phyloP scores from a whole-genome alignment of 2,329 filamentous ascomycete species.

The Oidium heveae region DNA sequence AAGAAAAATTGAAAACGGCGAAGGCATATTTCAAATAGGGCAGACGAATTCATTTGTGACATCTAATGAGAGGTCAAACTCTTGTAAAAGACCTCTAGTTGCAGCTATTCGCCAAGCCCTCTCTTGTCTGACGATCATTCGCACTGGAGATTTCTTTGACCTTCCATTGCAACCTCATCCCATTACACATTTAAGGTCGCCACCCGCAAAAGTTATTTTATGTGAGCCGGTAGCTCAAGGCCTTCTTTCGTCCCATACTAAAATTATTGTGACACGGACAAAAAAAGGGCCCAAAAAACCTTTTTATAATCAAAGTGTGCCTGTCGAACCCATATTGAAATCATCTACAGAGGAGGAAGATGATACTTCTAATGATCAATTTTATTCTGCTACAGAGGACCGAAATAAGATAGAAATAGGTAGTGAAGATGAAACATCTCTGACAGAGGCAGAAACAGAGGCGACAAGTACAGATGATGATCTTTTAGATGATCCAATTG shows the following conservation, averaged over 20 bases:
- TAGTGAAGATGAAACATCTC: neutral
- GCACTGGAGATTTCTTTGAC: slow-evolving; percentile 54
- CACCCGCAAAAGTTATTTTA: slow-evolving; percentile 69
- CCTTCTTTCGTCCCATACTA: slow-evolving; percentile 48
- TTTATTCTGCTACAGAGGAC: slow-evolving; percentile 80
- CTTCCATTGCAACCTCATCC: slow-evolving; percentile 64
- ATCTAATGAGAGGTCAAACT: slow-evolving; percentile 12
- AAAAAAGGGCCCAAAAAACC: slow-evolving; percentile 28
- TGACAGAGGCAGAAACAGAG: slow-evolving; percentile 27
- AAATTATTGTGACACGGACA: slow-evolving; percentile 53
- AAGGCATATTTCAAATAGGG: slow-evolving; percentile 49
- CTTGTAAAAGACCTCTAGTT: slow-evolving; percentile 17
- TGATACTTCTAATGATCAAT: slow-evolving; percentile 71
- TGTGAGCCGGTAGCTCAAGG: slow-evolving; percentile 91
- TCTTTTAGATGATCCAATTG: slow-evolving; percentile 75
- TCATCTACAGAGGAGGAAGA: slow-evolving; percentile 40
- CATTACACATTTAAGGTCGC: slow-evolving; percentile 61
- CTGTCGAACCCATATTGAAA: slow-evolving; percentile 27
- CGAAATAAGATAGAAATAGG: slow-evolving; percentile 31
- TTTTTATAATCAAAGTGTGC: slow-evolving; percentile 21
- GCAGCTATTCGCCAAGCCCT: slow-evolving; percentile 51
- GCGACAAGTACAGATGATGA: slow-evolving; percentile 34
- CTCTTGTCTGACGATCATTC: slow-evolving; percentile 47
- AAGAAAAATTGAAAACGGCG: slow-evolving; percentile 55
- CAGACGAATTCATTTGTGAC: slow-evolving; percentile 22